phyloP scores from a whole-genome alignment of 73 alveolate species.

The Stentor coeruleus region DNA sequence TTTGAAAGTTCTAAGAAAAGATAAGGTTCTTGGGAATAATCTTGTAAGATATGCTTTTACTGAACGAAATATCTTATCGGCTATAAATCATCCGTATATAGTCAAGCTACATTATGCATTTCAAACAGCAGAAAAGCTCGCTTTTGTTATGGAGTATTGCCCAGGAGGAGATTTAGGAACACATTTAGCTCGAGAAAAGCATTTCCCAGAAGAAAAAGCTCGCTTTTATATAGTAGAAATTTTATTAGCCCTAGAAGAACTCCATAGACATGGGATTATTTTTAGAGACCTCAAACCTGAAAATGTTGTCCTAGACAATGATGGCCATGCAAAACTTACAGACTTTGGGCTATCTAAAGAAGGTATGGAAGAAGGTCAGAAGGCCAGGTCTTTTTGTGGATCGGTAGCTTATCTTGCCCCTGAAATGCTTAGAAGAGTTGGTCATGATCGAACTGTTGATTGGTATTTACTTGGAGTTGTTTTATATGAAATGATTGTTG shows the following conservation, averaged over 20 bases:
- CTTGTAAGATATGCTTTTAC: conserved; percentile 68
- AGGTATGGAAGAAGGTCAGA: conserved; percentile 61
- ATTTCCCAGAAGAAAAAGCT: conserved; percentile 72
- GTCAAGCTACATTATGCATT: conserved; percentile 86
- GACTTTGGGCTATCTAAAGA: conserved; percentile 88
- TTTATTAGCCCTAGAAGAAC: conserved; percentile 67
- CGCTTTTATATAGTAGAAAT: conserved; percentile 67
- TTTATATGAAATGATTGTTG: conserved; percentile 92
- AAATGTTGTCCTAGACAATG: conserved; percentile 81
- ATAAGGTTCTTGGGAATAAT: conserved; percentile 78
- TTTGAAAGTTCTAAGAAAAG: conserved; percentile 83
- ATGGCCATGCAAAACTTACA: conserved; percentile 90
- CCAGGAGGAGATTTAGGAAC: conserved; percentile 96
- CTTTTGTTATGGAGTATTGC: conserved; percentile 89
- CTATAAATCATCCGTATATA: conserved; percentile 84
- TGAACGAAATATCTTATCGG: conserved; percentile 79
- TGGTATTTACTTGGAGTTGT: conserved; percentile 89
- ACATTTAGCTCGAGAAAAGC: conserved; percentile 74
- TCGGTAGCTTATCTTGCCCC: conserved; percentile 92
- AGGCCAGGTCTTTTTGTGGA: conserved; percentile 83
- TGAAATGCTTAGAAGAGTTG: conserved; percentile 77
- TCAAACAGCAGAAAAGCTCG: conserved; percentile 89
- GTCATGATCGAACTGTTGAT: conserved; percentile 92
- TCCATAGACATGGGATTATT: conserved; percentile 69
- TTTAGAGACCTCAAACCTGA: conserved; percentile 85